phyloP scores from a whole-genome alignment of 257 asterid species.

The Lantana camara region DNA sequence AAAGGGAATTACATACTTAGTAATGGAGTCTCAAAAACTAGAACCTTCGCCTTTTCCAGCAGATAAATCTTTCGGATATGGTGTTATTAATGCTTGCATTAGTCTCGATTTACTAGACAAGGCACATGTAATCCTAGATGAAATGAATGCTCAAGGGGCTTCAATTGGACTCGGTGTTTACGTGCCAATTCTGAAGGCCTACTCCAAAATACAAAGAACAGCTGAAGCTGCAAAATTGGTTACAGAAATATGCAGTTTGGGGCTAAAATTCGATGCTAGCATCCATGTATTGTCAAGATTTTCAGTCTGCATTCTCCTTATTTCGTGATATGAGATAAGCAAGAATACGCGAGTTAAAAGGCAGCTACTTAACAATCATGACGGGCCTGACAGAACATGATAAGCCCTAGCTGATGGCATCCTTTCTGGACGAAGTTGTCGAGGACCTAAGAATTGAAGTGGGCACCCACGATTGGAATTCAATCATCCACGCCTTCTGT shows the following conservation, averaged over 20 bases:
- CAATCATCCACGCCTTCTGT: too few species aligned
- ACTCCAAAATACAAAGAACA: slow-evolving; percentile 72
- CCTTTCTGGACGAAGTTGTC: slow-evolving; percentile 78
- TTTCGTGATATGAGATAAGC: slow-evolving; percentile 95
- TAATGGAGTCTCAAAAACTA: slow-evolving; percentile 70
- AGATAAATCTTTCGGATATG: slow-evolving; percentile 73
- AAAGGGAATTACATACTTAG: slow-evolving; percentile 57
- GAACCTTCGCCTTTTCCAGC: slow-evolving; percentile 55
- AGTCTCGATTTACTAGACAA: slow-evolving; percentile 63
- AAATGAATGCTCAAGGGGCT: too few species aligned
- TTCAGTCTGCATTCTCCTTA: slow-evolving; percentile 85
- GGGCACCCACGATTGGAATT: too few species aligned
- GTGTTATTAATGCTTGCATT: slow-evolving; percentile 69
- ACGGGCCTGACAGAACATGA: slow-evolving; percentile 93
- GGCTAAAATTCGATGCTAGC: slow-evolving; percentile 63
- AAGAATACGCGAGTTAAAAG: slow-evolving; percentile 58
- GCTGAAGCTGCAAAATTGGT: slow-evolving; percentile 93
- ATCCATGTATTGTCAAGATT: slow-evolving; percentile 92
- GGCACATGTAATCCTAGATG: too few species aligned
- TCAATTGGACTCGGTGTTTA: slow-evolving; percentile 76
- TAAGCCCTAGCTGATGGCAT: slow-evolving; percentile 93
- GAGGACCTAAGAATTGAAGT: too few species aligned
- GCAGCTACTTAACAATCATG: slow-evolving; percentile 86
- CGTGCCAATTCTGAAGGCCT: slow-evolving; percentile 74
- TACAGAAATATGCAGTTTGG: slow-evolving; percentile 59